A percentile compares a stretch with the other conserved stretches of the same genome.
phyloP scores from a whole-genome alignment of 2,329 filamentous ascomycete species.

The Colletotrichum siamense region DNA sequence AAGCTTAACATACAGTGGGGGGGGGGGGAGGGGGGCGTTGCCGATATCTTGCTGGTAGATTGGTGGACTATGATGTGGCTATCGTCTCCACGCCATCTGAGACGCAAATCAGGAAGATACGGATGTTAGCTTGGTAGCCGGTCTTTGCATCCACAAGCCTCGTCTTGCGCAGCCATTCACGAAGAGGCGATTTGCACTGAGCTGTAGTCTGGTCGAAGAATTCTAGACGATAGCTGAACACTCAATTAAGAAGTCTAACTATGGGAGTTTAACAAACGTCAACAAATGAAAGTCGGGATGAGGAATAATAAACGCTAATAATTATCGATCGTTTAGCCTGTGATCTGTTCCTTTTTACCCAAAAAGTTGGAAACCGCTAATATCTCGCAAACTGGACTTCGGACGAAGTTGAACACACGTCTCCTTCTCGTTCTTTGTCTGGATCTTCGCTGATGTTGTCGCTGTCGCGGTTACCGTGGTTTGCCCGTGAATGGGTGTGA shows the following conservation, averaged over 20 bases:
- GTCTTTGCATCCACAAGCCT: background rate
- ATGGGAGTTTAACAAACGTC: background rate
- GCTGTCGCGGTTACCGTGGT: background rate
- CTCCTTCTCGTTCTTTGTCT: background rate
- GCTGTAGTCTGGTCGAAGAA: background rate
- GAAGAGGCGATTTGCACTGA: background rate
- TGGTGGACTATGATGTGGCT: background rate
- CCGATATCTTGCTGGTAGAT: background rate
- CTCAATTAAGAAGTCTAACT: background rate
- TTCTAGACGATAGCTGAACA: background rate
- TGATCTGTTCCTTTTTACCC: background rate
- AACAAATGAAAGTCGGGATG: rapidly evolving
- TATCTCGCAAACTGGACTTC: conserved; percentile 9
- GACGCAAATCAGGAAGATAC: background rate
- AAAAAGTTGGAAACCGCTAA: background rate
- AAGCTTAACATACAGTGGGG: background rate
- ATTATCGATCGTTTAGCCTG: background rate
- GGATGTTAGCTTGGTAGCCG: background rate
- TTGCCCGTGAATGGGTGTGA: background rate
- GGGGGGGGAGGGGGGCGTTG: too few relatives aligned
- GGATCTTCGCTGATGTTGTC: background rate
- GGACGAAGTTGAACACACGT: background rate
- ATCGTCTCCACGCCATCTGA: background rate
- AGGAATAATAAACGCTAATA: background rate
- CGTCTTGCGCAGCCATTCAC: rapidly evolving